Conservation (phyloP, 1,139 yeast genomes). For the Yamadazyma dushanensis region DNA sequence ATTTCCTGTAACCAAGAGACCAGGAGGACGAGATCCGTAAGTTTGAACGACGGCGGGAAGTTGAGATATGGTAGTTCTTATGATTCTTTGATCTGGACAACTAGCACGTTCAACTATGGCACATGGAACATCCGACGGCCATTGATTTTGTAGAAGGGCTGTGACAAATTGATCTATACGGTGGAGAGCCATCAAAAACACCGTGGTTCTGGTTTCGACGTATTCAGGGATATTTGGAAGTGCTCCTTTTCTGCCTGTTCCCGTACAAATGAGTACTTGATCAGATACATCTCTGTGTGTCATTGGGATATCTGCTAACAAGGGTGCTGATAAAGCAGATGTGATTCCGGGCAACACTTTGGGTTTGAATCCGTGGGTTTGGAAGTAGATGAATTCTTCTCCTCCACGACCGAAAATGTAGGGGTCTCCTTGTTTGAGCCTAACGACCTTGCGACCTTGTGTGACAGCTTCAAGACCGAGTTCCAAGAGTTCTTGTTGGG, state of each 20-base stretch:
- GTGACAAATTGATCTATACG: constrained; percentile 70
- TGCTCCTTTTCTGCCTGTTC: constrained; percentile 88
- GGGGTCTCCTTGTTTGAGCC: constrained; percentile 97
- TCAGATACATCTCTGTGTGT: constrained; percentile 93
- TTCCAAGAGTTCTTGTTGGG: constrained; percentile 78
- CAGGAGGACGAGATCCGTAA: constrained; percentile 94
- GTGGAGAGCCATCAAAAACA: constrained; percentile 89
- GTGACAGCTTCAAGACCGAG: constrained; percentile 66
- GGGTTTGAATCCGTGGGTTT: constrained; percentile 66
- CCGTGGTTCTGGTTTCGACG: constrained; percentile 71
- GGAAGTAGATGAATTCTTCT: constrained; percentile 77
- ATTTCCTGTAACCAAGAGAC: constrained; percentile 78
- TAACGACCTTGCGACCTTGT: constrained; percentile 74
- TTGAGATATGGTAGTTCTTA: constrained; percentile 67
- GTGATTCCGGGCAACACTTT: constrained; percentile 84
- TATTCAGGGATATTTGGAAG: constrained; percentile 78
- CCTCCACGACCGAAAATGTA: constrained; percentile 97
- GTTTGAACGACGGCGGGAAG: constrained; percentile 73
- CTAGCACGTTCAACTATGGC: constrained; percentile 90
- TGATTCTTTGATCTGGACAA: constrained; percentile 88
- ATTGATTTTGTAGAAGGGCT: constrained; percentile 52
- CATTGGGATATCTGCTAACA: constrained; percentile 82
- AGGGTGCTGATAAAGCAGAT: constrained; percentile 88
- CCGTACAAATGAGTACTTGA: constrained; percentile 90
- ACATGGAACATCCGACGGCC: constrained; percentile 76